These are phyloP conservation scores for Calendula officinalis DNA, from an alignment of 129 eudicot species.

Conservation along the genomic window DNA sequence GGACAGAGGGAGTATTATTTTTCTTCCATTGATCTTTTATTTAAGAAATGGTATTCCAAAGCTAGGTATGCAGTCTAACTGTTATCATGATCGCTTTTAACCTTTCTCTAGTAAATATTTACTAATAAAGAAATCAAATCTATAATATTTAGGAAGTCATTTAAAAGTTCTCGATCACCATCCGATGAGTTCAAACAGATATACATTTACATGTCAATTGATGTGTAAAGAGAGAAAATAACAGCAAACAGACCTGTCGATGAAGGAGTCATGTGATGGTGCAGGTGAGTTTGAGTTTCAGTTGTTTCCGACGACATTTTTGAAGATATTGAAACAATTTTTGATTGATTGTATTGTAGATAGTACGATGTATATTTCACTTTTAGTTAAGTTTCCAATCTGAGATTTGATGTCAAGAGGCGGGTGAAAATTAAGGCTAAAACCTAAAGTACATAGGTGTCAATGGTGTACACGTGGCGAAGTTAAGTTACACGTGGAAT, in stretches of 20 bases:
- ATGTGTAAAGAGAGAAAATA: too few relatives aligned
- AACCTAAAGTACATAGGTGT: constrained; percentile 20
- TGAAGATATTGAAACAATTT: not conserved
- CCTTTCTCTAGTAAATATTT: too few relatives aligned
- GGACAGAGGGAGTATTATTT: too few relatives aligned
- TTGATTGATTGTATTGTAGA: not conserved
- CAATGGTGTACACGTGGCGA: constrained; percentile 30
- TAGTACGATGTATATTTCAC: not conserved
- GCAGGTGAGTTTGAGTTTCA: not conserved
- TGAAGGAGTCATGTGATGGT: constrained; percentile 1
- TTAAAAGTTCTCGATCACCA: too few relatives aligned
- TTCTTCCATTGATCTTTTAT: too few relatives aligned
- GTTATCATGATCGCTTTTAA: too few relatives aligned
- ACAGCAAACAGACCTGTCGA: not conserved
- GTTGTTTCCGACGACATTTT: constrained; percentile 23
- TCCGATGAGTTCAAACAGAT: too few relatives aligned
- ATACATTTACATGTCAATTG: too few relatives aligned
- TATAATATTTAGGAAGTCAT: too few relatives aligned
- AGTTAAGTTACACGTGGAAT: constrained; percentile 40
- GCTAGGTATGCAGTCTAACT: too few relatives aligned
- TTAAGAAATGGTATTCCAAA: too few relatives aligned
- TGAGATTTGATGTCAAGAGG: constrained; percentile 3
- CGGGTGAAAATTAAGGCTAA: not conserved
- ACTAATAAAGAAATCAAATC: too few relatives aligned
- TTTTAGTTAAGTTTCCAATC: not conserved